phyloP scores from a whole-genome alignment of 805 yeast genomes.

The Saccharomycopsis olivae region DNA sequence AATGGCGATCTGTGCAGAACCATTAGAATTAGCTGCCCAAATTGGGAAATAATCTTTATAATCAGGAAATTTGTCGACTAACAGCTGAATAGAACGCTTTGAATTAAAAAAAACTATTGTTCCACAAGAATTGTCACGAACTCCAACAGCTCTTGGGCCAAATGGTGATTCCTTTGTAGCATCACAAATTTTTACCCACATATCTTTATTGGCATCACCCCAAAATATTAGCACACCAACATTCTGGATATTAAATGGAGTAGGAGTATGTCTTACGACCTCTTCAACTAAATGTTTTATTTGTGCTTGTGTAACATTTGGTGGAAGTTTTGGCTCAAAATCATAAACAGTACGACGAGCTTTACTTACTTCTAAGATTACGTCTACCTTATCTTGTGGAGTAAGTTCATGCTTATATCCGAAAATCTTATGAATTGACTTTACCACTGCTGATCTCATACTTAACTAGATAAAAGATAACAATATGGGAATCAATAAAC shows the following conservation, averaged over 20 bases:
- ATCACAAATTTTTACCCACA: conserved; percentile 34
- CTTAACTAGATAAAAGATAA: no score
- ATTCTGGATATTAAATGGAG: conserved; percentile 41
- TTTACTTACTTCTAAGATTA: conserved; percentile 7
- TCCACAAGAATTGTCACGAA: conserved; percentile 37
- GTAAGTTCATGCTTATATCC: no score
- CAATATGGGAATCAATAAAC: no score
- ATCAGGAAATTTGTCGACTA: conserved; percentile 34
- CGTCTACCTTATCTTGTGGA: no score
- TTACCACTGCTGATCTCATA: no score
- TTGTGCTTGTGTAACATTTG: conserved; percentile 29
- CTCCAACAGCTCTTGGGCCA: conserved; percentile 32
- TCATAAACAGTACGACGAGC: conserved; percentile 34
- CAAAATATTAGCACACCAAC: conserved; percentile 37
- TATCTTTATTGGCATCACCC: conserved; percentile 34
- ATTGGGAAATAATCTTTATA: conserved; percentile 36
- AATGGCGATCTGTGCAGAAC: conserved; percentile 39
- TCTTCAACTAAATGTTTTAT: conserved; percentile 32
- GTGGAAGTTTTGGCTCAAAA: conserved; percentile 34
- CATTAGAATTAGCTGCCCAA: conserved; percentile 37
- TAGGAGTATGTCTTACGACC: conserved; percentile 38
- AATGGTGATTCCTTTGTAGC: conserved; percentile 26
- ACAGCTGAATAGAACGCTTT: conserved; percentile 26
- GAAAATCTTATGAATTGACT: no score
- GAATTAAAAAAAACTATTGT: conserved; percentile 41